These are phyloP conservation scores for Glycine soja DNA, from an alignment of 306 rosid genomes.

Conservation along the genomic window DNA sequence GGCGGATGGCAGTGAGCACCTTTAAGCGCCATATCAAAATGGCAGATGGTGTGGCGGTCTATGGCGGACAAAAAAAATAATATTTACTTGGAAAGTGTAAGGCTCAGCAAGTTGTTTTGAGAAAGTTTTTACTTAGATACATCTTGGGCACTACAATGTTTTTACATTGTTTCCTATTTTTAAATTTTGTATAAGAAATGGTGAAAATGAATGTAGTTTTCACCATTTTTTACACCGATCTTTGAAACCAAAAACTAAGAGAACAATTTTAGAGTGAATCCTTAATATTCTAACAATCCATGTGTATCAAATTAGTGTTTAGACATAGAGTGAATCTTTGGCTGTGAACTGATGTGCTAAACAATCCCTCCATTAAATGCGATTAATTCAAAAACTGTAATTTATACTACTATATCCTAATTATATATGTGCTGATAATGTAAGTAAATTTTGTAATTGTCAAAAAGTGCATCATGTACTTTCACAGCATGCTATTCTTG, in stretches of 20 bases:
- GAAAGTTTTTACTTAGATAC: too few species aligned
- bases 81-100: too few species aligned
- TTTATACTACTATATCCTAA: neutral
- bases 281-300: neutral
- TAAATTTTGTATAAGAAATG: neutral
- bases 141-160: neutral
- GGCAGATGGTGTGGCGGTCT: too few species aligned
- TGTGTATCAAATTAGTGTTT: neutral
- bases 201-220: neutral
- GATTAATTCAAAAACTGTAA: too few species aligned
- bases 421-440: constrained; percentile 13
- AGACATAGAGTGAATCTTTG: neutral
- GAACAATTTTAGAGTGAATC: neutral
- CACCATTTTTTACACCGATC: neutral
- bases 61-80: too few species aligned
- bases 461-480: neutral
- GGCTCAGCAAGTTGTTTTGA: too few species aligned
- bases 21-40: too few species aligned
- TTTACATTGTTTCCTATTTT: neutral
- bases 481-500: neutral
- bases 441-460: constrained; percentile 5
- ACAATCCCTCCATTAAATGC: too few species aligned
- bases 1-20: too few species aligned
- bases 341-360: neutral
- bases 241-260: neutral